Evolutionary conservation across 768 basidiomycete genomes (phyloP).

Genomic region (Suillus lakei): DNA sequence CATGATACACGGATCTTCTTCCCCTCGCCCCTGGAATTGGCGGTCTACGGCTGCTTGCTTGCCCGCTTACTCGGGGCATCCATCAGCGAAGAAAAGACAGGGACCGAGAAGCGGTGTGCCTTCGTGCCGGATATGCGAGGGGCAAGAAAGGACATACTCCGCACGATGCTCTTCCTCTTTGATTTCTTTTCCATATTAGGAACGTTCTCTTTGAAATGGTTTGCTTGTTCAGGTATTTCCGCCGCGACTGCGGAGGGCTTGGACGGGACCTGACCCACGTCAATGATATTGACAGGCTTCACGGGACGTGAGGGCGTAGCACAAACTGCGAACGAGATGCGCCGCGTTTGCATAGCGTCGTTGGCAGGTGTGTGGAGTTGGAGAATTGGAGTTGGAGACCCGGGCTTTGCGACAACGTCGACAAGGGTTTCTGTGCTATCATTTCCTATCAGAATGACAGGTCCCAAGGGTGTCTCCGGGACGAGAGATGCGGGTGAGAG

Average conservation of each 20-base stretch:
- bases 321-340: neutral
- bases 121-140: constrained; percentile 16
- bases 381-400: neutral
- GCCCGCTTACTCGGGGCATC: neutral
- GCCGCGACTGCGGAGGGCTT: neutral
- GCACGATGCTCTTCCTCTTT: constrained; percentile 5
- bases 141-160: constrained; percentile 18
- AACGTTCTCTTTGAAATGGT: neutral
- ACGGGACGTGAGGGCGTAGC: neutral
- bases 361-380: neutral
- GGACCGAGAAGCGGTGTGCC: constrained; percentile 23
- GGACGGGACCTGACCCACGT: constrained; percentile 1
- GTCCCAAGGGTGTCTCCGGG: neutral
- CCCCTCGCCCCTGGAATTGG: neutral
- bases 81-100: constrained; percentile 3
- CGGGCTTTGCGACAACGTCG: neutral
- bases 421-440: neutral
- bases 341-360: neutral
- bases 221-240: neutral
- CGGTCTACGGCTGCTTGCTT: neutral
- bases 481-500: neutral
- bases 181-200: neutral
- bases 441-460: neutral
- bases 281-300: neutral
- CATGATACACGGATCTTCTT: neutral